Percentiles rank a stretch among this genome's conserved stretches.
Conservation (phyloP, 345 rosid genomes). For the Linum tenue region DNA sequence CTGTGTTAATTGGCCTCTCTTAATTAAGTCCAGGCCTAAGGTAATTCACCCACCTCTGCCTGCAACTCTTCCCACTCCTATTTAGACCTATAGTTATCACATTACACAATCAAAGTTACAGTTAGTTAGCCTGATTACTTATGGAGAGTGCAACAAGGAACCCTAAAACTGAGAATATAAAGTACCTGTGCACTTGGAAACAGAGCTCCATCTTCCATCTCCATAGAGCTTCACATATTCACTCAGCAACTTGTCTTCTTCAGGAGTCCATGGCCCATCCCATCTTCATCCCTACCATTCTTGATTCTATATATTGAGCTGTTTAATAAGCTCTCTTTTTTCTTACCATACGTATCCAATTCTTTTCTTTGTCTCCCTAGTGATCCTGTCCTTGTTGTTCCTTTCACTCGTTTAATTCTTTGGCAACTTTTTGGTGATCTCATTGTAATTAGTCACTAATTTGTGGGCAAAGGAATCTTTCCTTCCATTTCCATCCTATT, state of each 20-base stretch:
- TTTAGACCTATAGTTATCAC: too few species aligned
- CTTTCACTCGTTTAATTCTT: conserved; percentile 21
- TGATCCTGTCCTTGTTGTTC: conserved; percentile 6
- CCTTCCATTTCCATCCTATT: conserved; percentile 6
- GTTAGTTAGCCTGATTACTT: background rate
- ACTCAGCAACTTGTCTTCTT: conserved; percentile 58
- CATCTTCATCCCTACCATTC: conserved; percentile 23
- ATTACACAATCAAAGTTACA: background rate
- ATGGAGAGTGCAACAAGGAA: background rate
- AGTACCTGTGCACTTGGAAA: conserved; percentile 53
- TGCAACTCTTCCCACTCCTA: conserved; percentile 78
- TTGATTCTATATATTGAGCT: conserved; percentile 3
- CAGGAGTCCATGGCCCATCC: conserved; percentile 86
- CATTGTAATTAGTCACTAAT: conserved; percentile 22
- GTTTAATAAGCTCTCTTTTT: background rate
- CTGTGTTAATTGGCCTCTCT: conserved; percentile 66
- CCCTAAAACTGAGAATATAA: background rate
- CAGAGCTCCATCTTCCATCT: conserved; percentile 82
- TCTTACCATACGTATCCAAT: too few species aligned
- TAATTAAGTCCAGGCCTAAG: conserved; percentile 78
- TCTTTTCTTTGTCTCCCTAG: conserved; percentile 7
- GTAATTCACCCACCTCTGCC: conserved; percentile 92
- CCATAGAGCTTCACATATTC: conserved; percentile 55
- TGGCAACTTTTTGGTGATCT: conserved; percentile 26
- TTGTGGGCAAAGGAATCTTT: conserved; percentile 12